Evolutionary conservation across 2,329 filamentous ascomycete species (phyloP).

Genomic region (Didymella segeticola): DNA sequence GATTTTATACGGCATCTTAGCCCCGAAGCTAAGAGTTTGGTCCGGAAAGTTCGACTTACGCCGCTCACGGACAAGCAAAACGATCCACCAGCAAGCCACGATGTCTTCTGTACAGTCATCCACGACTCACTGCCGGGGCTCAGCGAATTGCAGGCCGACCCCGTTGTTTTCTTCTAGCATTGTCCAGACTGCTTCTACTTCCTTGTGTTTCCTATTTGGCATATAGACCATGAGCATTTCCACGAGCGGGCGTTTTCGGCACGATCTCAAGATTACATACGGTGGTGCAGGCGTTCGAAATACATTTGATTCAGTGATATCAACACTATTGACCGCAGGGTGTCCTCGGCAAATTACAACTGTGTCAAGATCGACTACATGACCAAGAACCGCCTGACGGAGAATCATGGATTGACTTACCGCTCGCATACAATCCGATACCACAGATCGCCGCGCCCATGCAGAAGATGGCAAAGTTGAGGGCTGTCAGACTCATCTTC

Average conservation of each 20-base stretch:
- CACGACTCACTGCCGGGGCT: constrained; percentile 48
- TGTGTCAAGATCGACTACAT: constrained; percentile 17
- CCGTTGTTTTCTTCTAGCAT: constrained; percentile 44
- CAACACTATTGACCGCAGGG: background rate
- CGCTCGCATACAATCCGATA: constrained; percentile 32
- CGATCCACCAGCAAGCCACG: constrained; percentile 44
- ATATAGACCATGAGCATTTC: constrained; percentile 14
- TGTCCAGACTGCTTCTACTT: background rate
- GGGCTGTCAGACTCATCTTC: constrained; percentile 54
- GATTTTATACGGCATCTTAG: constrained; percentile 50
- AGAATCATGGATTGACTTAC: constrained; percentile 32
- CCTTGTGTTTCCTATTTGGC: background rate
- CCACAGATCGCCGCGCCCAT: constrained; percentile 32
- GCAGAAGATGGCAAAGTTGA: constrained; percentile 53
- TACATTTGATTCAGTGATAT: background rate
- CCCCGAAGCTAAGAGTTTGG: constrained; percentile 46
- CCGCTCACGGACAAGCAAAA: constrained; percentile 46
- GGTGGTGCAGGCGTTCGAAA: background rate
- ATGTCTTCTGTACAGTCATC: constrained; percentile 49
- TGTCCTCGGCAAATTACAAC: background rate
- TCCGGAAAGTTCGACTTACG: constrained; percentile 48
- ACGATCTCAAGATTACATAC: background rate
- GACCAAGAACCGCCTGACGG: constrained; percentile 28
- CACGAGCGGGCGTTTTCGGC: constrained; percentile 10
- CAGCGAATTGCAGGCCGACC: constrained; percentile 47